A percentile compares a stretch with the other conserved stretches of the same genome.
Evolutionary conservation across 179 eudicot genomes (phyloP).

Genomic region (Gypsophila paniculata): DNA sequence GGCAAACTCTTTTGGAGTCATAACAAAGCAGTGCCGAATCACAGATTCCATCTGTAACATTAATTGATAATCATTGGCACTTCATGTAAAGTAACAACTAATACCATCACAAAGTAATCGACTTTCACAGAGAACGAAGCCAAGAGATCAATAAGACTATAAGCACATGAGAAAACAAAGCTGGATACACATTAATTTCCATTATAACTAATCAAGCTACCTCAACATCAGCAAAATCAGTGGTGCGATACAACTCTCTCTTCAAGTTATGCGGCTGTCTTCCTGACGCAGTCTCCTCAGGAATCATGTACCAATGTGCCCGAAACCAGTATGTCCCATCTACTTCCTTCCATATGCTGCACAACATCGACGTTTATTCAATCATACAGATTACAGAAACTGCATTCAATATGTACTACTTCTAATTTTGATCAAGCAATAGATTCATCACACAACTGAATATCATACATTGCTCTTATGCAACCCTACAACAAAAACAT

Average conservation of each 20-base stretch:
- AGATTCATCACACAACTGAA: slow-evolving; percentile 6
- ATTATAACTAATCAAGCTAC: slow-evolving; percentile 35
- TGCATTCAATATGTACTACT: not conserved
- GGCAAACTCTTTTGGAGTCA: slow-evolving; percentile 65
- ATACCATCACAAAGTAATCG: not conserved
- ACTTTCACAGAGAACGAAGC: not conserved
- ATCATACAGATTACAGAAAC: slow-evolving; percentile 7
- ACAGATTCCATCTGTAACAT: slow-evolving; percentile 73
- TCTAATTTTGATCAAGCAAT: not conserved
- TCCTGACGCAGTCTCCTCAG: slow-evolving; percentile 94
- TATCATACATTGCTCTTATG: not conserved
- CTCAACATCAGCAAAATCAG: slow-evolving; percentile 86
- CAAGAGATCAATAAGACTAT: not conserved
- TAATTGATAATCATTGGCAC: slow-evolving; percentile 13
- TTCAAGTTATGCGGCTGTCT: slow-evolving; percentile 90
- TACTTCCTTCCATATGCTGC: slow-evolving; percentile 88
- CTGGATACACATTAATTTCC: not conserved
- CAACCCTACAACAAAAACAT: too few species aligned
- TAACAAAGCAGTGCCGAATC: slow-evolving; percentile 71
- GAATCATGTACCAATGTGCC: slow-evolving; percentile 87
- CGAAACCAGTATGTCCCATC: slow-evolving; percentile 83
- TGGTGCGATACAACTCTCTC: slow-evolving; percentile 84
- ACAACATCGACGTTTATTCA: slow-evolving; percentile 21
- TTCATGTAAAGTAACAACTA: not conserved
- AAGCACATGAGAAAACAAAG: not conserved